These are phyloP conservation scores for Plasmodium gonderi DNA, from an alignment of 169 alveolate species.

Conservation along the genomic window DNA sequence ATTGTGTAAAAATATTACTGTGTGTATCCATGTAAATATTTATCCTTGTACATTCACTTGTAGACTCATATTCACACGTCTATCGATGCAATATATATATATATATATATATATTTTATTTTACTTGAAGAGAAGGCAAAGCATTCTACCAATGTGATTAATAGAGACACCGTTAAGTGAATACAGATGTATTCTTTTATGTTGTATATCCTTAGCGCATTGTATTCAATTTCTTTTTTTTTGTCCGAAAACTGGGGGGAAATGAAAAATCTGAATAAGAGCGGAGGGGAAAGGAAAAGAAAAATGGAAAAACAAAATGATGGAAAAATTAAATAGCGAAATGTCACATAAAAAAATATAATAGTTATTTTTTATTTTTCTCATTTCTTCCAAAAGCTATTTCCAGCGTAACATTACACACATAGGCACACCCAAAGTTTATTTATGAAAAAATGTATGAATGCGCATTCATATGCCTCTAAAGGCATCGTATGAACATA, in stretches of 20 bases:
- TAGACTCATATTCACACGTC: background rate
- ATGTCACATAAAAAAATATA: too few species aligned
- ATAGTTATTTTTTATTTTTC: too few species aligned
- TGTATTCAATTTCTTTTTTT: conserved; percentile 61
- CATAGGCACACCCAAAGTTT: background rate
- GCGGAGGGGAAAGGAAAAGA: too few species aligned
- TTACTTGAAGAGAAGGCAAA: conserved; percentile 49
- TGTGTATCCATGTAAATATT: background rate
- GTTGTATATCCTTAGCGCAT: conserved; percentile 29
- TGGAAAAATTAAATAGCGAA: background rate
- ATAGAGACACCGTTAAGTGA: conserved; percentile 39
- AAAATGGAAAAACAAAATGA: background rate
- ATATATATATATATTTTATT: background rate
- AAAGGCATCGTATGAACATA: background rate
- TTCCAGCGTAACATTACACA: background rate
- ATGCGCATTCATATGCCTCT: background rate
- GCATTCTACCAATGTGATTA: conserved; percentile 34
- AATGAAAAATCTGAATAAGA: conserved; percentile 14
- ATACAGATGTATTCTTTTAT: conserved; percentile 61
- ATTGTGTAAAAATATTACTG: background rate
- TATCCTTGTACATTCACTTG: background rate
- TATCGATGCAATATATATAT: background rate
- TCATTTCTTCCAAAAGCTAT: background rate
- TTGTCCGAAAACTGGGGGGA: conserved; percentile 47
- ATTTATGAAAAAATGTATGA: background rate